A percentile compares a stretch with the other conserved stretches of the same genome.
These are phyloP conservation scores for Phytophthora citricola DNA, from an alignment of 352 stramenopile genomes.

Conservation along the genomic window DNA sequence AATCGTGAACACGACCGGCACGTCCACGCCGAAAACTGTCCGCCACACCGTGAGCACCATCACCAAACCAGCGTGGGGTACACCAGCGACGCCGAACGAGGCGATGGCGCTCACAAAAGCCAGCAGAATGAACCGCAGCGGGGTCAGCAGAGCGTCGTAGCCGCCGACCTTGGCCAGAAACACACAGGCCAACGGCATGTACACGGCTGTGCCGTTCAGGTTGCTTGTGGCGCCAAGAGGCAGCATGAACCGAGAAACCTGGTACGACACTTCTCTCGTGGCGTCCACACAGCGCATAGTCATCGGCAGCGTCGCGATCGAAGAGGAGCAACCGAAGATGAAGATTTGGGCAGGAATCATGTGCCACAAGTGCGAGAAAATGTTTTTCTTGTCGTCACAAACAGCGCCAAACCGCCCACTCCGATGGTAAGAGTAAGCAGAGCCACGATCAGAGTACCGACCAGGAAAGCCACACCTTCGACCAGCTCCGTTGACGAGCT, in stretches of 20 bases:
- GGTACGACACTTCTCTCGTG: slow-evolving; percentile 64
- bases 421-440: slow-evolving; percentile 58
- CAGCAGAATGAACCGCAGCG: slow-evolving; percentile 68
- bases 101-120: slow-evolving; percentile 69
- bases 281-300: slow-evolving; percentile 79
- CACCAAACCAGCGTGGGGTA: slow-evolving; percentile 75
- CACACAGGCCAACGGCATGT: slow-evolving; percentile 76
- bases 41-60: slow-evolving; percentile 85
- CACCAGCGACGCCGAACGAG: slow-evolving; percentile 73
- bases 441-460: slow-evolving; percentile 52
- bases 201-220: slow-evolving; percentile 76
- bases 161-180: slow-evolving; percentile 77
- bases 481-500: slow-evolving; percentile 50
- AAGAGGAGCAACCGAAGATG: slow-evolving; percentile 80
- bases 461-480: slow-evolving; percentile 58
- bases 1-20: slow-evolving; percentile 72
- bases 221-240: slow-evolving; percentile 75
- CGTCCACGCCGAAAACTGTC: slow-evolving; percentile 64
- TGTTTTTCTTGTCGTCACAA: slow-evolving; percentile 63
- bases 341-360: slow-evolving; percentile 82
- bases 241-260: slow-evolving; percentile 70
- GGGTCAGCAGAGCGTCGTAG: slow-evolving; percentile 58
- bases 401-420: slow-evolving; percentile 60
- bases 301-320: slow-evolving; percentile 80
- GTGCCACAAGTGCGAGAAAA: slow-evolving; percentile 72